phyloP scores from a whole-genome alignment of 2,329 filamentous ascomycete species.

The Fusarium anguioides region DNA sequence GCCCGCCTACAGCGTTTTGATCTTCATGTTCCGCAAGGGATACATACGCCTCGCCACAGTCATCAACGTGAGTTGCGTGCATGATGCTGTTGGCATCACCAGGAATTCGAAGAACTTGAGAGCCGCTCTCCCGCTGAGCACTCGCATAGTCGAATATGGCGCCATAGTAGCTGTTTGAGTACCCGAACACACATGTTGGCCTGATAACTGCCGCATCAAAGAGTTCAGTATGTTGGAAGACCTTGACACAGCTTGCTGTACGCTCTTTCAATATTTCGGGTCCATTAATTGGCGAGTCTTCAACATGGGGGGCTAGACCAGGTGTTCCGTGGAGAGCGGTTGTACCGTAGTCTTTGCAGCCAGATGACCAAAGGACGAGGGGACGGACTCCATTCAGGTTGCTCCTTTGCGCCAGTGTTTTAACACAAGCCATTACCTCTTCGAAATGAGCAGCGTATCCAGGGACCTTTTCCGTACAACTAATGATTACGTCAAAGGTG shows the following conservation, averaged over 20 bases:
- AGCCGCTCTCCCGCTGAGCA: slow-evolving; percentile 28
- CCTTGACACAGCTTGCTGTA: slow-evolving; percentile 44
- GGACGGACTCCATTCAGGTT: slow-evolving; percentile 50
- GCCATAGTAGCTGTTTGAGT: slow-evolving; percentile 58
- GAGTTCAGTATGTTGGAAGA: slow-evolving; percentile 51
- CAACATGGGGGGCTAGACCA: slow-evolving; percentile 55
- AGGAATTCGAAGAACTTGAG: slow-evolving; percentile 48
- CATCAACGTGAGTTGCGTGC: slow-evolving; percentile 61
- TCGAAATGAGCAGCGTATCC: slow-evolving; percentile 56
- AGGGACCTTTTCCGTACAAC: slow-evolving; percentile 54
- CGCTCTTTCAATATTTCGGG: slow-evolving; percentile 46
- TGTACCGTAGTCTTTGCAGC: slow-evolving; percentile 63
- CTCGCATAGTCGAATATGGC: slow-evolving; percentile 52
- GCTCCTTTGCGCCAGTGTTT: slow-evolving; percentile 48
- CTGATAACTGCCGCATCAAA: slow-evolving; percentile 59
- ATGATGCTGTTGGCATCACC: slow-evolving; percentile 53
- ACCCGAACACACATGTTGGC: slow-evolving; percentile 60
- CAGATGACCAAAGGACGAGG: slow-evolving; percentile 59
- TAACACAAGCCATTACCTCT: slow-evolving; percentile 51
- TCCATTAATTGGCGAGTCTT: slow-evolving; percentile 53
- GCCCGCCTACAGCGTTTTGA: slow-evolving; percentile 49
- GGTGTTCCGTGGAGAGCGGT: slow-evolving; percentile 50
- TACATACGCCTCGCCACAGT: slow-evolving; percentile 61
- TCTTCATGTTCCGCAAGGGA: slow-evolving; percentile 54
- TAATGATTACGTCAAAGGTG: slow-evolving; percentile 57